Base-by-base conservation (phyloP, 2,329 filamentous ascomycete genomes). In the Cladosporium sp. region DNA sequence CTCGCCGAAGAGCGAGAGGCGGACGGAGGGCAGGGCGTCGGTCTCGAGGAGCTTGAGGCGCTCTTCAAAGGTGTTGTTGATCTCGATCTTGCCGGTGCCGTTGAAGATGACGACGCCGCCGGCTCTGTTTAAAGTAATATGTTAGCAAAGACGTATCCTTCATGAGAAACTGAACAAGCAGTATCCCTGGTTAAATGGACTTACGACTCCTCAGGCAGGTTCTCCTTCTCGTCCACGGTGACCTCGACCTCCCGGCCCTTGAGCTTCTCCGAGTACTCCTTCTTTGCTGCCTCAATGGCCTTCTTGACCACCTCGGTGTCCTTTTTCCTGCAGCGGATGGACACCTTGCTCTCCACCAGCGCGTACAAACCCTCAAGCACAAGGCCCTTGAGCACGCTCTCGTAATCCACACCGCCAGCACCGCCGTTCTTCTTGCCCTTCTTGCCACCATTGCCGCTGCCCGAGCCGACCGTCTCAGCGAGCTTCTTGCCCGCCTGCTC, bases 21-120 rank as follows among this genome's bases (percentile, higher is more conserved):
- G 87, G 74, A 99, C 89, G 53, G 88, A 88, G 16, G 95, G 95
- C 66, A 97, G 86, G 61, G 92, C 91, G 71, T 91, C 91, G 65
- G 89, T 89, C 81, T 97, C 90, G 70, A 98, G 87, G 67, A 98
- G 84, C 75, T 86, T 87, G 79, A 99, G 84, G 71, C 95, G 89
- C 77, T 96, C 91, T 78, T 98, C 95, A 72, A 98, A 91, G 64
- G 95, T 98, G 84, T 99, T 98, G 86, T 97, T 93, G 80, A 99
- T 94, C 75, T 97, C 93, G 78, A 99, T 98, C 85, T 94, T 97
- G 78, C 95, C 95, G 70, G 85, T 85, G 71, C 91, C 89, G 70
- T 93, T 92, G 64, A 96, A 81, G 70, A 99, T 88, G 66, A 86
- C 78, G 66, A 96, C 85, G 73, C 95, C 95, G 67, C 95, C 95